Conservation (phyloP, 2,329 filamentous ascomycete species). For the Neobulgaria alba region DNA sequence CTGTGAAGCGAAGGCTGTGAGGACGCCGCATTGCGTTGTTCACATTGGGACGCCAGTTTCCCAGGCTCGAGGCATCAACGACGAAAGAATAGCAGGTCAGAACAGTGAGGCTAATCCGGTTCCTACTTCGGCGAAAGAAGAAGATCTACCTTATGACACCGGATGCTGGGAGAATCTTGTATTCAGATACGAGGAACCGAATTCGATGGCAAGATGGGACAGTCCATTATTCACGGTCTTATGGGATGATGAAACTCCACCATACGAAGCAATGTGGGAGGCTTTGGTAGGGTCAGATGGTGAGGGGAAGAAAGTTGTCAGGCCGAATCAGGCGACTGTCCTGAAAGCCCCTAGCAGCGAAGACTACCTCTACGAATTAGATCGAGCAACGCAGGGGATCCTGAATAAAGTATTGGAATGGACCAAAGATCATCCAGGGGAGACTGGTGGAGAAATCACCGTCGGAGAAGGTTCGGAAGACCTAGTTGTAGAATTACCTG, state of each 20-base stretch:
- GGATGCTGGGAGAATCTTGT: slow-evolving; percentile 29
- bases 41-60: slow-evolving; percentile 51
- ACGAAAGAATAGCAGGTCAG: slow-evolving; percentile 38
- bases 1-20: slow-evolving; percentile 73
- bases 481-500: slow-evolving; percentile 55
- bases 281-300: slow-evolving; percentile 51
- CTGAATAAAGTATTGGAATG: slow-evolving; percentile 61
- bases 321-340: slow-evolving; percentile 69
- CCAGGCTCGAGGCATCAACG: slow-evolving; percentile 50
- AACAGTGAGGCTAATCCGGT: slow-evolving; percentile 28
- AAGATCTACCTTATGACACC: slow-evolving; percentile 26
- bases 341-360: slow-evolving; percentile 52
- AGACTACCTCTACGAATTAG: slow-evolving; percentile 73
- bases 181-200: slow-evolving; percentile 79
- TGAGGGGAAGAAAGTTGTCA: slow-evolving; percentile 55
- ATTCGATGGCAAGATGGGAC: slow-evolving; percentile 78
- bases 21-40: slow-evolving; percentile 68
- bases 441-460: slow-evolving; percentile 49
- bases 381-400: slow-evolving; percentile 70
- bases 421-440: slow-evolving; percentile 54
- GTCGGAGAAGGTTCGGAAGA: slow-evolving; percentile 33
- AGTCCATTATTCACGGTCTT: slow-evolving; percentile 72
- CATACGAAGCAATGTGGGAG: slow-evolving; percentile 67
- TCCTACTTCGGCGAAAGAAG: slow-evolving; percentile 23
- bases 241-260: slow-evolving; percentile 63